These are phyloP conservation scores for Stellera chamaejasme DNA, from an alignment of 345 rosid species.

Conservation along the genomic window DNA sequence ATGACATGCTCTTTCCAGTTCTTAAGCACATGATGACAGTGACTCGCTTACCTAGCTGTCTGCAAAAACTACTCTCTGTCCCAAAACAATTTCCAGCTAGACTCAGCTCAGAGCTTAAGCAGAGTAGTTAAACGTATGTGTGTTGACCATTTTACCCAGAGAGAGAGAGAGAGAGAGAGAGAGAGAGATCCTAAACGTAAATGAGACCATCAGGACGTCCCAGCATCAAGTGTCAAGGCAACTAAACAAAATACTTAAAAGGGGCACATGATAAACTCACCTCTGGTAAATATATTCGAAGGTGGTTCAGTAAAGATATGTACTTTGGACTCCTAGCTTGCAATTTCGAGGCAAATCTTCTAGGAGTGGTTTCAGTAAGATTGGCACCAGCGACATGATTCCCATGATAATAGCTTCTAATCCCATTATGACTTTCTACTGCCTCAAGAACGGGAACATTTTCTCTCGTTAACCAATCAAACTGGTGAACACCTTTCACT, in stretches of 20 bases:
- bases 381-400: slow-evolving; percentile 86
- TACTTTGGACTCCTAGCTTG: slow-evolving; percentile 99
- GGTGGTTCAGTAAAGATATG: slow-evolving; percentile 97
- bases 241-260: not conserved
- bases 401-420: slow-evolving; percentile 92
- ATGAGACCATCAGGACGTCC: slow-evolving; percentile 4
- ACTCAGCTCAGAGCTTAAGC: too few species aligned
- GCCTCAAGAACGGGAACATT: slow-evolving; percentile 99
- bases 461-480: slow-evolving; percentile 98
- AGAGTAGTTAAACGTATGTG: too few species aligned
- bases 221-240: not conserved
- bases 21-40: too few species aligned
- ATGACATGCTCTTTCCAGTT: too few species aligned
- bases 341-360: slow-evolving; percentile 88
- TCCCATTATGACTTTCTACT: slow-evolving; percentile 78
- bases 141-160: not conserved
- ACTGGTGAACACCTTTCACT: slow-evolving; percentile 96
- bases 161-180: not conserved
- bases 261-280: slow-evolving; percentile 28
- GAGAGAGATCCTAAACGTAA: not conserved
- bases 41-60: too few species aligned
- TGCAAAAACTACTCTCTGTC: too few species aligned
- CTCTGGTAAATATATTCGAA: slow-evolving; percentile 97
- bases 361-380: slow-evolving; percentile 75
- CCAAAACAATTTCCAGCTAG: too few species aligned